Evolutionary conservation across 495 filamentous ascomycete species (phyloP).

Genomic region (Xylaria castorea): DNA sequence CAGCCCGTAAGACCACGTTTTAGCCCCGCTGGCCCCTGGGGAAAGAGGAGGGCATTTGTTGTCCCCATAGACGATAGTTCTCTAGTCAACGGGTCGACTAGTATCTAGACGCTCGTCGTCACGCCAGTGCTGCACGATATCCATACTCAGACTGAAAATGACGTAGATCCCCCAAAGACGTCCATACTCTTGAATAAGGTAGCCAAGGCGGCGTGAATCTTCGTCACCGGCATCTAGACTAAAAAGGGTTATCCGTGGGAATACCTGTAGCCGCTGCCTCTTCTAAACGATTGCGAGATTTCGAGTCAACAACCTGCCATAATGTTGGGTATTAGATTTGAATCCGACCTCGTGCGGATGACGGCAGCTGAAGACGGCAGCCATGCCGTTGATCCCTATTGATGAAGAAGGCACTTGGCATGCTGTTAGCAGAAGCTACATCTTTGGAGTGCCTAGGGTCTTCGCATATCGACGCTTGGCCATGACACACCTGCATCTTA

Average conservation of each 20-base stretch:
- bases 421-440: not conserved
- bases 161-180: not conserved
- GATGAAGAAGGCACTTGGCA: not conserved
- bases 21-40: not conserved
- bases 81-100: not conserved
- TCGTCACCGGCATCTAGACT: not conserved
- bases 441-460: not conserved
- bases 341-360: not conserved
- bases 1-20: not conserved
- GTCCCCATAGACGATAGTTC: constrained; percentile 2
- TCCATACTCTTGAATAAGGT: not conserved
- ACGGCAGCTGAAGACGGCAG: not conserved
- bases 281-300: not conserved
- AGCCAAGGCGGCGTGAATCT: not conserved
- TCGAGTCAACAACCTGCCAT: constrained; percentile 7
- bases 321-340: not conserved
- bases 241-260: not conserved
- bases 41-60: not conserved
- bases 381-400: not conserved
- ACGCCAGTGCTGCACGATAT: not conserved
- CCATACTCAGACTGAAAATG: not conserved
- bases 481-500: not conserved
- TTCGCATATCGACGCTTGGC: not conserved
- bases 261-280: not conserved
- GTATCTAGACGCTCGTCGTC: not conserved